Percentiles rank a stretch among this genome's conserved stretches.
Evolutionary conservation across 2,329 filamentous ascomycete species (phyloP).

Genomic region (Alternaria atra): DNA sequence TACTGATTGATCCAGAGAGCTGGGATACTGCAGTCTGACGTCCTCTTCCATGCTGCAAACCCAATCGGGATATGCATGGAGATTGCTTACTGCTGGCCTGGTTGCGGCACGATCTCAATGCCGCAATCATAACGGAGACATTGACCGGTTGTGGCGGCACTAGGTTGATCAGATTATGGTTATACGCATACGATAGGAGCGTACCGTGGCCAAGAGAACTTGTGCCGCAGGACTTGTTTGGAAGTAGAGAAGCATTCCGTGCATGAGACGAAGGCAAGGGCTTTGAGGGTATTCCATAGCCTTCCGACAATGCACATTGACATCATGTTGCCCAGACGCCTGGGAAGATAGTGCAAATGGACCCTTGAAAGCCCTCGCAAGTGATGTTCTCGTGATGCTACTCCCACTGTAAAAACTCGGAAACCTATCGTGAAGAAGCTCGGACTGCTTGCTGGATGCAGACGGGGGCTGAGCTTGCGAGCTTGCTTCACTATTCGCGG

Average conservation of each 20-base stretch:
- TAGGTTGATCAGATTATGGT: background rate
- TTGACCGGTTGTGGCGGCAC: constrained; percentile 18
- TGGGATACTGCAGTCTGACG: constrained; percentile 17
- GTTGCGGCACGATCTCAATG: constrained; percentile 15
- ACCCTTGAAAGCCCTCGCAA: constrained; percentile 4
- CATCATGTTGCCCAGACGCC: constrained; percentile 3
- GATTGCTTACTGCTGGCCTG: background rate
- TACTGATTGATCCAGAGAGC: constrained; percentile 1
- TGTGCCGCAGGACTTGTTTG: background rate
- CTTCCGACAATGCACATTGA: constrained; percentile 1
- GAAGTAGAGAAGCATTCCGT: background rate
- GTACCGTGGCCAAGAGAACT: constrained; percentile 1
- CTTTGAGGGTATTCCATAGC: background rate
- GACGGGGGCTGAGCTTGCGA: constrained; percentile 23
- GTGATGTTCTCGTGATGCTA: constrained; percentile 2
- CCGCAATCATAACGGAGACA: constrained; percentile 12
- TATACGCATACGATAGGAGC: constrained; percentile 12
- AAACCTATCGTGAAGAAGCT: constrained; percentile 11
- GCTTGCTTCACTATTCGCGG: constrained; percentile 21
- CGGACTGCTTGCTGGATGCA: constrained; percentile 5
- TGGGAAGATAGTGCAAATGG: background rate
- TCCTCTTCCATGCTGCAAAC: constrained; percentile 8
- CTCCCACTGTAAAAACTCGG: constrained; percentile 1
- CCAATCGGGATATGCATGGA: constrained; percentile 4
- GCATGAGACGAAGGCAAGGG: background rate